Evolutionary conservation across 2,329 filamentous ascomycete genomes (phyloP).

Genomic region (Talaromyces albobiverticillius): DNA sequence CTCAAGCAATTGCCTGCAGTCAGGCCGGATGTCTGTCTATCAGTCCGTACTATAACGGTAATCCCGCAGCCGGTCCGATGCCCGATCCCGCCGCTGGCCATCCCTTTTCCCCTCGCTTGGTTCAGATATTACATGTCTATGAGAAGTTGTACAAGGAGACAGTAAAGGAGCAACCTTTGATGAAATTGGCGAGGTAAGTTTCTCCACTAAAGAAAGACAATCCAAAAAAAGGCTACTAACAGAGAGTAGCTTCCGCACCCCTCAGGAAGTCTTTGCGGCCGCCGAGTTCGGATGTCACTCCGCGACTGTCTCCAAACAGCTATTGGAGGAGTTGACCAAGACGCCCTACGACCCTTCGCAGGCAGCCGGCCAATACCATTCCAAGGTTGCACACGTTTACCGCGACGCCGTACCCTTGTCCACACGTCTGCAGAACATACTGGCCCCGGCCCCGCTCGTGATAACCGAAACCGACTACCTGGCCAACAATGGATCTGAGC

Average conservation of each 20-base stretch:
- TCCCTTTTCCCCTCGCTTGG: conserved; percentile 47
- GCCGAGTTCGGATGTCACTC: not conserved
- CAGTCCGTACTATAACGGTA: conserved; percentile 51
- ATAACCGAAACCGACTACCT: conserved; percentile 47
- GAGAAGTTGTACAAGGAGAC: conserved; percentile 46
- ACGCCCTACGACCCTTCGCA: not conserved
- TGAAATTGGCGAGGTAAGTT: conserved; percentile 46
- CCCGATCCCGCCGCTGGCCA: conserved; percentile 47
- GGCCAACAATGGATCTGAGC: conserved; percentile 41
- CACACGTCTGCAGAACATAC: conserved; percentile 5
- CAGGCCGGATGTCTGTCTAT: conserved; percentile 50
- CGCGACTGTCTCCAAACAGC: not conserved
- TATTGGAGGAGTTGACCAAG: not conserved
- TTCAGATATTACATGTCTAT: conserved; percentile 51
- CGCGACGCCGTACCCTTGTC: conserved; percentile 39
- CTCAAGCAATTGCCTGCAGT: conserved; percentile 50
- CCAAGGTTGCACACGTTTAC: conserved; percentile 41
- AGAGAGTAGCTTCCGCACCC: not conserved
- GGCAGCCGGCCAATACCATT: conserved; percentile 21
- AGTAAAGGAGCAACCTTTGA: conserved; percentile 47
- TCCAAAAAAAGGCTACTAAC: too few species aligned
- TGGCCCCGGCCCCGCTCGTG: conserved; percentile 37
- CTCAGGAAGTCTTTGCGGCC: not conserved
- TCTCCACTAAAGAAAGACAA: not conserved
- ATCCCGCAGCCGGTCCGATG: conserved; percentile 17